phyloP scores from a whole-genome alignment of 2,329 filamentous ascomycete genomes.

The Aspergillus fumigatiaffinis region DNA sequence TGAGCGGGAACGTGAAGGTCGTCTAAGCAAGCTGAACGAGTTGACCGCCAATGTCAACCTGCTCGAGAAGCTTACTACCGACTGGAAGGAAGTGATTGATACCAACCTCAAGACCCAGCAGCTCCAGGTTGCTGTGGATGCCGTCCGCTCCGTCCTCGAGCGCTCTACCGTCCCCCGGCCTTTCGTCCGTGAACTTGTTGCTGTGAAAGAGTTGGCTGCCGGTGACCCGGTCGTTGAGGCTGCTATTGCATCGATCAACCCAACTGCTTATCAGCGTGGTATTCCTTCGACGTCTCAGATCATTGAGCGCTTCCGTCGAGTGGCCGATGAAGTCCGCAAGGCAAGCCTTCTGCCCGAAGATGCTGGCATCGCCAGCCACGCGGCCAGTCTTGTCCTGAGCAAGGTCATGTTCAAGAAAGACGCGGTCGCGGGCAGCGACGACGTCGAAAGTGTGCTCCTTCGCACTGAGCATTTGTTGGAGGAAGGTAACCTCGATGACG shows the following conservation, averaged over 20 bases:
- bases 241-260: conserved; percentile 95
- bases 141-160: conserved; percentile 78
- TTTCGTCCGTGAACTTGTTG: conserved; percentile 88
- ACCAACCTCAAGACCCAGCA: conserved; percentile 90
- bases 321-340: conserved; percentile 89
- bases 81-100: conserved; percentile 90
- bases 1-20: conserved; percentile 80
- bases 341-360: conserved; percentile 87
- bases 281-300: conserved; percentile 79
- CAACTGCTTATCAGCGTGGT: conserved; percentile 85
- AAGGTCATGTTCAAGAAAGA: conserved; percentile 97
- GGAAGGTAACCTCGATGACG: conserved; percentile 86
- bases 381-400: conserved; percentile 82
- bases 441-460: conserved; percentile 90
- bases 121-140: conserved; percentile 91
- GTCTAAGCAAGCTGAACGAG: conserved; percentile 79
- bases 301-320: conserved; percentile 91
- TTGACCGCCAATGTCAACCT: conserved; percentile 74
- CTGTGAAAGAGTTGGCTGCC: conserved; percentile 84
- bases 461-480: conserved; percentile 86
- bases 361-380: conserved; percentile 90
- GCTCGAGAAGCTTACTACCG: conserved; percentile 79
- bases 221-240: conserved; percentile 85
- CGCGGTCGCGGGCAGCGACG: conserved; percentile 73
- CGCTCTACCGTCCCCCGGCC: conserved; percentile 70